Evolutionary conservation across 441 rosid genomes (phyloP), one percentile per base, ranked within the genome.

Genomic region (Rhodomyrtus psidioides): DNA sequence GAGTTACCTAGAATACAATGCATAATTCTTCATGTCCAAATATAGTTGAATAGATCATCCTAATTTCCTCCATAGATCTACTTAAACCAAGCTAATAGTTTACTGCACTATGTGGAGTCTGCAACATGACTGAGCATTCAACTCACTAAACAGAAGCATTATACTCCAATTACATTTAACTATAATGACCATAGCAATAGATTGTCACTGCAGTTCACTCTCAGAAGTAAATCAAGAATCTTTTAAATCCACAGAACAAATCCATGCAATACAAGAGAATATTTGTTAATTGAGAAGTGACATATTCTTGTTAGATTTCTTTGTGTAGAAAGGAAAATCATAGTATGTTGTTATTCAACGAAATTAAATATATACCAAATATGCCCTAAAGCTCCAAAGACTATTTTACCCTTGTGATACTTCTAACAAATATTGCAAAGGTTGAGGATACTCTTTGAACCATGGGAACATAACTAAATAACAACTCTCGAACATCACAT

Each of bases 1-100:
- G 91, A 91, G 88, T 89, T 90, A 89, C 86, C 96, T 91, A 86
- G 65, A 59, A 70, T 34, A 84, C 82, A 85, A 83, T 46, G 23
- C 30, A 42, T 51, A 28, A 46, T 51, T 49, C 83, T 82, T 12
- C 10, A 54, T 54, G 42, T 19, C 9, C 42, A 53, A 53, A 53
- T 28, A 54, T 19, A 53, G 46, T 53, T 30, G 53, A 87, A 83
- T 82, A 46, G 83, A 74, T 51, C 74, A 70, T 70, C 42, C 46
- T 70, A 21, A 24, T 39, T 12, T 70, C 79, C 39, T 21, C 46
- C 49, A 49, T n/a, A 39, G 79, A 70, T 39, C 49, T 21, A 39
- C 51, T 39, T 39, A 12, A 12, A 12, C 79, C 79, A 5, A 39
- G 21, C 49, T 39, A 39, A 39, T 70, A 70, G 79, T 70, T 70